Percentiles rank a stretch among this genome's conserved stretches.
phyloP scores from a whole-genome alignment of 1,139 yeast genomes.

The Candida frijolesensis region DNA sequence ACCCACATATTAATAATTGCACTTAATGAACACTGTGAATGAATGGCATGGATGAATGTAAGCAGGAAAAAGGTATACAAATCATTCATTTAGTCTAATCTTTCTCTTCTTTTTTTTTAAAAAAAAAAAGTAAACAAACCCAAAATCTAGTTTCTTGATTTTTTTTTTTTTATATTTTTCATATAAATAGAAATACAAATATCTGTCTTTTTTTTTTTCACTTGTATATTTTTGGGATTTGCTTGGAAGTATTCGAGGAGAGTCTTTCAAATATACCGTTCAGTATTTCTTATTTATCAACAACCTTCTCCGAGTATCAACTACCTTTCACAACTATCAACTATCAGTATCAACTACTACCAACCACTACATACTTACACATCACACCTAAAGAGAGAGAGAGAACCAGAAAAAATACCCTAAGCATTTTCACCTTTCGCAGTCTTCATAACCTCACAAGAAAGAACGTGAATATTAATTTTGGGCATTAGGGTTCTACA shows the following conservation, averaged over 20 bases:
- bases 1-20: neutral
- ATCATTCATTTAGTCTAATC: neutral
- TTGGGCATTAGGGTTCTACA: too few species aligned
- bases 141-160: neutral
- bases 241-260: too few species aligned
- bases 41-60: neutral
- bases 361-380: neutral
- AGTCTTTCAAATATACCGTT: neutral
- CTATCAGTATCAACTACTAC: neutral
- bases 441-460: neutral
- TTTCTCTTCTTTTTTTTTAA: neutral
- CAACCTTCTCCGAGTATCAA: neutral
- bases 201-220: neutral
- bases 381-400: neutral
- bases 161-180: neutral
- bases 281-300: too few species aligned
- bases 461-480: too few species aligned
- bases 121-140: constrained; percentile 1
- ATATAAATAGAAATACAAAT: neutral
- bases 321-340: neutral
- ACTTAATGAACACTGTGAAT: neutral
- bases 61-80: neutral
- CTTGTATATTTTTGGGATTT: neutral
- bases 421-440: neutral
- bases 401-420: neutral